Conservation (phyloP, 2,329 filamentous ascomycete species). For the Colletotrichum magnum region DNA sequence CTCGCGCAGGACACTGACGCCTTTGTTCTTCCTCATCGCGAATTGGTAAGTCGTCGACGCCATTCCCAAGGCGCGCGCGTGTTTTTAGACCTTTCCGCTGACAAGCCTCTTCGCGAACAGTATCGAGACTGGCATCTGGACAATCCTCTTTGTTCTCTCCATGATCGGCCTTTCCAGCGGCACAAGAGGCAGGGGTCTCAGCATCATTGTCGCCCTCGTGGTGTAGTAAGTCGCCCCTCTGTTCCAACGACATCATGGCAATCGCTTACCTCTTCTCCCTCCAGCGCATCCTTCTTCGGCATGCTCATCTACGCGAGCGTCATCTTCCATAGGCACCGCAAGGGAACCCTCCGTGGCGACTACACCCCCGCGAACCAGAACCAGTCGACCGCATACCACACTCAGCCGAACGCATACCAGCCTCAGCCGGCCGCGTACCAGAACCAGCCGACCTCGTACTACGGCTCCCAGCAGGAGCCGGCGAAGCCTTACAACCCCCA, state of each 20-base stretch:
- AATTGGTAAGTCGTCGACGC: conserved; percentile 13
- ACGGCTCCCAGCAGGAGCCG: background rate
- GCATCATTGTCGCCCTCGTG: conserved; percentile 44
- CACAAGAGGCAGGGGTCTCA: background rate
- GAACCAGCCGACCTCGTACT: conserved; percentile 21
- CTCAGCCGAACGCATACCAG: conserved; percentile 15
- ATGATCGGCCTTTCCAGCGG: conserved; percentile 43
- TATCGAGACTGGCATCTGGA: conserved; percentile 47
- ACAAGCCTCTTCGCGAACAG: conserved; percentile 41
- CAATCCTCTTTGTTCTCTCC: conserved; percentile 46
- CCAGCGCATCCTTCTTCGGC: conserved; percentile 50
- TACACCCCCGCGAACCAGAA: conserved; percentile 28
- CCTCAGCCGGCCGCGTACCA: conserved; percentile 10
- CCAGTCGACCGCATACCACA: conserved; percentile 17
- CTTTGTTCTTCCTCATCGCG: conserved; percentile 50
- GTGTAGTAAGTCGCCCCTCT: conserved; percentile 45
- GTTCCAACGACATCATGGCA: too few species aligned
- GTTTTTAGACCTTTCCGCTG: background rate
- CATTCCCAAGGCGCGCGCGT: background rate
- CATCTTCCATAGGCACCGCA: conserved; percentile 46
- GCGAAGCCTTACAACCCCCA: conserved; percentile 4
- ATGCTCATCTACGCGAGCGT: conserved; percentile 50
- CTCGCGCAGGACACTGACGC: conserved; percentile 47
- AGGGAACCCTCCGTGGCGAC: conserved; percentile 32
- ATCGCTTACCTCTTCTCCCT: background rate